Evolutionary conservation across 257 asterid genomes (phyloP), one percentile per base, ranked within the genome.

Genomic region (Solanum stenotomum): DNA sequence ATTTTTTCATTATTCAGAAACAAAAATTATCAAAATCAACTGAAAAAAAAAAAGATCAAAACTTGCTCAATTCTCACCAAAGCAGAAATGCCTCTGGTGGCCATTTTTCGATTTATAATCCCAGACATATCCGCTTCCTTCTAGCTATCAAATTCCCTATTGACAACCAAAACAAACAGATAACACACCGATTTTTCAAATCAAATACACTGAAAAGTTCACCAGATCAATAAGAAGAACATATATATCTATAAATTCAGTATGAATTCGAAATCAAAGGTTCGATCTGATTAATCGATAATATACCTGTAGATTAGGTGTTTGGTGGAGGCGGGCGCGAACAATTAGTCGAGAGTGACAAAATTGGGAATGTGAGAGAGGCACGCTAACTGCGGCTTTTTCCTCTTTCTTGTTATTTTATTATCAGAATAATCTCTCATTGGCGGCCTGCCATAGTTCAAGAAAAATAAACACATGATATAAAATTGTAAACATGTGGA

Each of bases 71-170:
- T 35, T 38, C 70, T 81, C 93, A 93, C 95, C 94, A 89, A 86
- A 89, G 91, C 91, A 87, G 92, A 87, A 88, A 82, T 87, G 92
- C 90, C 93, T 87, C 90, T 87, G 89, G 89, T 59, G 84, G 91
- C 90, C 68, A 91, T 70, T 86, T 75, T 91, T 72, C 89, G 91
- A 91, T 92, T 87, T 82, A 95, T 42, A 89, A 91, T 31, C 85
- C 94, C 96, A 87, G 93, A 89, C 98, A 95, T 95, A 16, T 68
- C 90, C 83, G 72, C 90, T 67, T 85, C 89, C 46, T 65, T 46
- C 3, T 38, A 37, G 74, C 61, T 59, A 27, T 25, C 8, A 25
- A 68, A 72, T 67, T 49, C 37, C 84, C 84, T 86, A 71, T 12
- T 44, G 27, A 72, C 35, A 40, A 44, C 37, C 40, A 15, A 56